Base-by-base conservation (phyloP, 1,139 yeast genomes). In the Meyerozyma smithsonii region DNA sequence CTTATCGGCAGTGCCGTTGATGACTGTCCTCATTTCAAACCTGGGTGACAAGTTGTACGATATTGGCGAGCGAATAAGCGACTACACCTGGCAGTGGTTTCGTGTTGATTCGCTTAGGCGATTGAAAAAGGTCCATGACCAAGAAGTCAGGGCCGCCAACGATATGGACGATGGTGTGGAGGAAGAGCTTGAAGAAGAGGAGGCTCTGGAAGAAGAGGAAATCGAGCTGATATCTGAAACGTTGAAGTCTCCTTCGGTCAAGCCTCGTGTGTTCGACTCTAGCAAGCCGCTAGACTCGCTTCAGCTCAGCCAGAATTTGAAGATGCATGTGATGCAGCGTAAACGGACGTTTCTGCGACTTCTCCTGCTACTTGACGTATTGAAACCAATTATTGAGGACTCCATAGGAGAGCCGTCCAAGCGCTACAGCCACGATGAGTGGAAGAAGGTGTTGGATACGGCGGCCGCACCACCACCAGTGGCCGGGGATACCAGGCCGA, bases 21-120 rank as follows among this genome's bases (percentile, higher is more conserved):
- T 88, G 94, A 84, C 96, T 0, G 81, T 84, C 14, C 66, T 88
- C 37, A 79, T 88, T 28, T 82, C 92, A 1, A 79, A 79, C 41
- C 64, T 84, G 36, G 86, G 90, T 44, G 94, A 84, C 50, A 62
- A 77, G 5, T 47, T 84, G 26, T 81, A 72, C 53, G 62, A 60
- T 25, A 35, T 52, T 28, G 62, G 61, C 8, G 54, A 52, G 32
- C 38, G 38, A 18, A 38, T 48, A 36, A 50, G 54, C 42, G 48
- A 26, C 40, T 47, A 42, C 17, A 35, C 41, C 38, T 47, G 52
- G 30, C 40, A 12, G 36, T 39, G 28, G 39, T 35, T 36, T 32
- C 44, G 26, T 26, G 38, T 26, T 19, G 38, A 36, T 11, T 28
- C 35, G 33, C 37, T 37, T 23, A 15, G 18, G 21, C 12, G 16